Evolutionary conservation across 768 basidiomycete genomes (phyloP).

Genomic region (Suillus ampliporus): DNA sequence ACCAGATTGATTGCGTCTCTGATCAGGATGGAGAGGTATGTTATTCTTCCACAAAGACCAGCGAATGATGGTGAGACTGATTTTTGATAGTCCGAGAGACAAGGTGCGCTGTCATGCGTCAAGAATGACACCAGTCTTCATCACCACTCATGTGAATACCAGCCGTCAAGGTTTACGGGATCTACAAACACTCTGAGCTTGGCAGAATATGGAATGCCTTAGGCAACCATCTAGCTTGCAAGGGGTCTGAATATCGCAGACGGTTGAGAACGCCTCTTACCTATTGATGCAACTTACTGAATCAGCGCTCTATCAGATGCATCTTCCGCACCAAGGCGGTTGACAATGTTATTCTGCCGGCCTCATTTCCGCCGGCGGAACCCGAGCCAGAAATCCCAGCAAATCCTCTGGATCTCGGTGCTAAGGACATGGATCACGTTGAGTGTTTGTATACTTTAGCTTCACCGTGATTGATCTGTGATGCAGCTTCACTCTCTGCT

Average conservation of each 20-base stretch:
- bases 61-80: neutral
- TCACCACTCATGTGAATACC: neutral
- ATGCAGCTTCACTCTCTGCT: constrained; percentile 60
- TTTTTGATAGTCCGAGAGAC: constrained; percentile 40
- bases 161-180: constrained; percentile 56
- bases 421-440: constrained; percentile 56
- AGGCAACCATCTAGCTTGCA: constrained; percentile 45
- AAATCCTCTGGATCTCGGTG: constrained; percentile 40
- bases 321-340: constrained; percentile 43
- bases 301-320: constrained; percentile 43
- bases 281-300: too few species aligned
- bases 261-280: constrained; percentile 42
- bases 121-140: neutral
- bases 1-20: constrained; percentile 53
- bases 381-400: constrained; percentile 22
- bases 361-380: constrained; percentile 52
- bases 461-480: neutral
- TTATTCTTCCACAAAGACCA: neutral
- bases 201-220: constrained; percentile 55
- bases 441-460: neutral
- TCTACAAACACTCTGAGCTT: constrained; percentile 54
- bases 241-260: constrained; percentile 56
- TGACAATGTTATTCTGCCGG: constrained; percentile 52
- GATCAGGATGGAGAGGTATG: constrained; percentile 42
- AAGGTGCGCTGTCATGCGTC: constrained; percentile 34